Evolutionary conservation across 352 stramenopile species (phyloP).

Genomic region (Phytophthora megakarya): DNA sequence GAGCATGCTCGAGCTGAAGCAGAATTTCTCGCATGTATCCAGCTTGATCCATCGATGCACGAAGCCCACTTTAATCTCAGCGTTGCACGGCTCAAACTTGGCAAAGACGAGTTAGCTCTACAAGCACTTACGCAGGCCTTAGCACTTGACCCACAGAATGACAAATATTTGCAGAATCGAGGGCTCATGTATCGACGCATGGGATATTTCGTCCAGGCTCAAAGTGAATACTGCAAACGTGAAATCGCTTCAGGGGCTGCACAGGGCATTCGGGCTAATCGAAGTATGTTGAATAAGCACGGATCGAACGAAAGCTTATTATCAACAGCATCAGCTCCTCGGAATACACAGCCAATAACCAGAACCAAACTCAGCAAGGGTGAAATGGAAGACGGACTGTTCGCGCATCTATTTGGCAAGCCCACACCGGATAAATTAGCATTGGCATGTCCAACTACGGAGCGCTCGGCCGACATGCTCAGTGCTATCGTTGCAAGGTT

Average conservation of each 20-base stretch:
- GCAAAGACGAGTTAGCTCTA: conserved; percentile 47
- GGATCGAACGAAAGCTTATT: not conserved
- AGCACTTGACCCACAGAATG: conserved; percentile 42
- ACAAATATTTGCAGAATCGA: conserved; percentile 57
- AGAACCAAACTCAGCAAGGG: conserved; percentile 28
- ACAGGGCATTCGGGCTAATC: not conserved
- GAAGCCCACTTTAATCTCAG: conserved; percentile 72
- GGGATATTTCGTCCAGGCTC: conserved; percentile 48
- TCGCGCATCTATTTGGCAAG: conserved; percentile 71
- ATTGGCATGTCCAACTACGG: conserved; percentile 47
- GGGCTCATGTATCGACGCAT: conserved; percentile 63
- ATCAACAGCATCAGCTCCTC: conserved; percentile 1
- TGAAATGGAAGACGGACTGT: conserved; percentile 65
- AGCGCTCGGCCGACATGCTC: conserved; percentile 51
- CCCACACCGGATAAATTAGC: conserved; percentile 67
- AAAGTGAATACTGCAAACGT: conserved; percentile 58
- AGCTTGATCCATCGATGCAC: conserved; percentile 57
- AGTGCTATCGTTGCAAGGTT: conserved; percentile 53
- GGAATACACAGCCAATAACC: conserved; percentile 6
- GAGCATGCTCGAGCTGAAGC: conserved; percentile 49
- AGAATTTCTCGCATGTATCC: conserved; percentile 49
- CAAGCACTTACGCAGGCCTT: conserved; percentile 47
- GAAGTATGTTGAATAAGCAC: conserved; percentile 36
- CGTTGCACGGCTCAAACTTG: conserved; percentile 53
- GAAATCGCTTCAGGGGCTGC: conserved; percentile 21